A percentile compares a stretch with the other conserved stretches of the same genome.
These are phyloP conservation scores for Agrocybe praecox DNA, from an alignment of 768 basidiomycete species.

Conservation along the genomic window DNA sequence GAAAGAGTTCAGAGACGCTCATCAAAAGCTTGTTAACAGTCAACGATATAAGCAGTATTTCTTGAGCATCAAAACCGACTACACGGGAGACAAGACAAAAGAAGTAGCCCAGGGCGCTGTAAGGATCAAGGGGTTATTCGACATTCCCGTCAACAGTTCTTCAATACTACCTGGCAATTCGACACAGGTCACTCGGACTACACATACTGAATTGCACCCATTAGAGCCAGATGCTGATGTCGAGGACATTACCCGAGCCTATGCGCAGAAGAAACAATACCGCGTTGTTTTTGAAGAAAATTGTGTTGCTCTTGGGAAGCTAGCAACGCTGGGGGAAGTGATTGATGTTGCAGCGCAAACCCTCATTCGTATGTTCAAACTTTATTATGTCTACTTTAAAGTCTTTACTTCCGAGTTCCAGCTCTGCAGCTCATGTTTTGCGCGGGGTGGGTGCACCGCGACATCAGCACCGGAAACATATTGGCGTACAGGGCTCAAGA, in stretches of 20 bases:
- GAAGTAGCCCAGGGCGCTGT: neutral
- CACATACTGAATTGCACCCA: neutral
- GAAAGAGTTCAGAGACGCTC: neutral
- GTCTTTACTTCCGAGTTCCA: neutral
- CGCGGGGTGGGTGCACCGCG: constrained; percentile 13
- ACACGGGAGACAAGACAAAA: neutral
- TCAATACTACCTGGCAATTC: too few relatives aligned
- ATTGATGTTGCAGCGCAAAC: neutral
- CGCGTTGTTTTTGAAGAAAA: constrained; percentile 10
- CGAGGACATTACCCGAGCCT: neutral
- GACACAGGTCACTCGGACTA: too few relatives aligned
- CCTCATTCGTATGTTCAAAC: constrained; percentile 1
- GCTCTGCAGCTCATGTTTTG: constrained; percentile 12
- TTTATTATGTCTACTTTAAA: neutral
- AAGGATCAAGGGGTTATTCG: neutral
- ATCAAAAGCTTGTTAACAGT: neutral
- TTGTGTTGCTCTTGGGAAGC: constrained; percentile 1
- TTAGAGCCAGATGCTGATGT: neutral
- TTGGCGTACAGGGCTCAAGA: neutral
- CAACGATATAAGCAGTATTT: neutral
- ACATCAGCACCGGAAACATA: constrained; percentile 16
- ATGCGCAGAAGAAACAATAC: constrained; percentile 4
- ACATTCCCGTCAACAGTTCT: neutral
- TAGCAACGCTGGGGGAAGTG: constrained; percentile 8
- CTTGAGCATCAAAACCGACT: neutral